These are phyloP conservation scores for Halophytophthora polymorphica DNA, from an alignment of 352 stramenopile species.

Conservation along the genomic window DNA sequence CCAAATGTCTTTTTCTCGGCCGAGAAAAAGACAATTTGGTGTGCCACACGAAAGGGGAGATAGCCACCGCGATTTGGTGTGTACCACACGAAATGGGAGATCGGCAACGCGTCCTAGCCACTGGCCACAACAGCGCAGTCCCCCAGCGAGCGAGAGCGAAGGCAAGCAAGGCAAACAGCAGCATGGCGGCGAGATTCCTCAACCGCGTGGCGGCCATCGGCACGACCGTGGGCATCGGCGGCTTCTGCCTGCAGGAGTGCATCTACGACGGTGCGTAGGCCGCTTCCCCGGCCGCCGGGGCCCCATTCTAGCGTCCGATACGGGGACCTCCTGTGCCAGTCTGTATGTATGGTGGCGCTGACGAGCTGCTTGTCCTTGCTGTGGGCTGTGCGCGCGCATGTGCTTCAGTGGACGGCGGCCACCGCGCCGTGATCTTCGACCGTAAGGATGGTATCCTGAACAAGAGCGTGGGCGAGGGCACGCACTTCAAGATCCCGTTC, in stretches of 20 bases:
- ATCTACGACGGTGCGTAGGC: constrained; percentile 76
- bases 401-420: constrained; percentile 94
- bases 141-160: constrained; percentile 3
- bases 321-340: background rate
- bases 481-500: constrained; percentile 99
- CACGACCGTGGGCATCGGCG: constrained; percentile 58
- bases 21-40: no score
- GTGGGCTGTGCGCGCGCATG: constrained; percentile 5
- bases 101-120: no score
- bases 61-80: no score
- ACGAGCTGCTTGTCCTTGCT: constrained; percentile 2
- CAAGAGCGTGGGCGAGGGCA: constrained; percentile 95
- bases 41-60: no score
- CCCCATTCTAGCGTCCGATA: background rate
- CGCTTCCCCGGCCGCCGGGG: background rate
- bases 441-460: constrained; percentile 96
- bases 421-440: constrained; percentile 99
- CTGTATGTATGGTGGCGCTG: constrained; percentile 2
- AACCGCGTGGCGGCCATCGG: constrained; percentile 65
- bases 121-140: no score
- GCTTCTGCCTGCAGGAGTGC: constrained; percentile 71
- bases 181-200: constrained; percentile 71
- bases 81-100: no score
- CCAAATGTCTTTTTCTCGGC: no score
- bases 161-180: constrained; percentile 15